Evolutionary conservation across 192 early-diverging fungal genomes (phyloP), one percentile per base, ranked within the genome.

Genomic region (Funneliformis mosseae): DNA sequence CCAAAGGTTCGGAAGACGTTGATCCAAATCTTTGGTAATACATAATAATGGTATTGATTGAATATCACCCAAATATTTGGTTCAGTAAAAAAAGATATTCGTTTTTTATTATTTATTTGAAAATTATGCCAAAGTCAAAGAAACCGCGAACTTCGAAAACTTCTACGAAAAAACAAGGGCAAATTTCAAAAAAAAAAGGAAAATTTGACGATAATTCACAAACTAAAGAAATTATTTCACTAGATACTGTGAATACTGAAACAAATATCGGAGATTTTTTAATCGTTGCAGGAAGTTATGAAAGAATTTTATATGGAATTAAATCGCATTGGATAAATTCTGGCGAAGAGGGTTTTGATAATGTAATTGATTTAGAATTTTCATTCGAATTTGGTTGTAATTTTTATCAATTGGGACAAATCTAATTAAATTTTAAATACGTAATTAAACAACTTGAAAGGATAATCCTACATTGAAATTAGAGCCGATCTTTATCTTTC

Each of bases 271-370:
- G 88, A 77, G 87, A 89, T 74, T 91, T 93, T 66, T 82, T 92
- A 75, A 88, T 93, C 61, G 82, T 93, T 74, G 90, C 89, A 9
- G 98, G 98, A 76, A 96, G 96, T 38, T 99, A 99, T 83, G 98
- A 99, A 84, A 92, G 97, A 16, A 89, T 99, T 28, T 88, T 99
- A n/a, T 99, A 98, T 83, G 97, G 97, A 12, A 85, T 99, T 38
- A 91, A 97, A 77, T 92, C 88, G 8, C 82, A 87, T 41, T 91
- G 88, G 92, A 81, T 87, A 45, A 81, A 82, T 67, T 81, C 80
- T 28, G 63, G 63, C 16, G 38, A 76, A n/a, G 78, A 76, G 80
- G 48, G 42, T 11, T 12, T 38, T 46, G 9, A 70, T 59, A 33
- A 59, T 41, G 38, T 76, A 14, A 16, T 23, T 1, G 5, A 8